Evolutionary conservation across 495 filamentous ascomycete genomes (phyloP), one percentile per base, ranked within the genome.

Genomic region (Thermochaetoides thermophila): DNA sequence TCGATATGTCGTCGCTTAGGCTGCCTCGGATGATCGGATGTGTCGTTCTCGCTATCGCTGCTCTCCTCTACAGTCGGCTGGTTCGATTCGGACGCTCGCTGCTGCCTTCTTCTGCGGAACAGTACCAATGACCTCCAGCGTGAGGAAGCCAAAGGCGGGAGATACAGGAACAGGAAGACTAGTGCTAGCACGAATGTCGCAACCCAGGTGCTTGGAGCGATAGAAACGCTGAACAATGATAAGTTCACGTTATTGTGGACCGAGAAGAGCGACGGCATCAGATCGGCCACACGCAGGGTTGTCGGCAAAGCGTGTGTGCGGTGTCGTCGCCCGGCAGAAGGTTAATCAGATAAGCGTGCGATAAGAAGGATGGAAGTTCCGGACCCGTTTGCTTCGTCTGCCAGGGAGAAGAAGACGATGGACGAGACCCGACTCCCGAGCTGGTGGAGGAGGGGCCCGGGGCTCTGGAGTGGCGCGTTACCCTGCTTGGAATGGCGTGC

Each of bases 211-310:
- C 62, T 62, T 10, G 68, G 66, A 17, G 64, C 63, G 48, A 72
- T 61, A 36, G 55, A 56, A 30, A 72, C 46, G 46, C 63, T 67
- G 35, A 72, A 38, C 27, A 72, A 55, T 27, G 66, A 57, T n/a
- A n/a, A n/a, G n/a, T n/a, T n/a, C 42, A 66, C 56, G 52, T 68
- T 56, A 56, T 63, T 70, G 46, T 70, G 56, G 39, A 72, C 54
- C 20, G 62, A 63, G 40, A 72, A 48, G 43, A 67, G 50, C 13
- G 61, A 60, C 45, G 48, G 51, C 63, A 67, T 64, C 49, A 51
- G 50, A 34, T 29, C 21, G 21, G 21, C 21, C 21, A 6, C 21
- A 24, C 6, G 21, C 21, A 11, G 6, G 21, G 21, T 24, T 24
- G n/a, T n/a, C n/a, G n/a, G n/a, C n/a, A n/a, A n/a, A n/a, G n/a